Conservation (phyloP, 2,329 filamentous ascomycete species). For the Aspergillus sp. region DNA sequence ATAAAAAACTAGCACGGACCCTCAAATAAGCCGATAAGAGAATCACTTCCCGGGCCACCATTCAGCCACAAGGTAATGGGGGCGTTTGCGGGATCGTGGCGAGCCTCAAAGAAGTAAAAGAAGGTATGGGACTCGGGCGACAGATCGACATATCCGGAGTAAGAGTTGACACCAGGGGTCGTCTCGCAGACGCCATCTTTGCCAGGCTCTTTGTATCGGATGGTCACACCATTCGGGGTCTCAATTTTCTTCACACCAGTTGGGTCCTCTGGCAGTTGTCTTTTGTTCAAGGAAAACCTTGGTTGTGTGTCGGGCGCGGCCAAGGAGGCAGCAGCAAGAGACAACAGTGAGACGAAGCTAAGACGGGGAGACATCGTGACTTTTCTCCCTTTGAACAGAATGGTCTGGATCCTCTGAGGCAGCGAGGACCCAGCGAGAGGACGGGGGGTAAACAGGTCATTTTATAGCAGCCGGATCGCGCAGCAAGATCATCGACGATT, state of each 20-base stretch:
- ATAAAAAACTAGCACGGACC: constrained; percentile 21
- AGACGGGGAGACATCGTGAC: constrained; percentile 21
- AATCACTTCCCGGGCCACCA: constrained; percentile 44
- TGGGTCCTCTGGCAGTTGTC: constrained; percentile 39
- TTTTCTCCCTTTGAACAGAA: not conserved
- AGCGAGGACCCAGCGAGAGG: not conserved
- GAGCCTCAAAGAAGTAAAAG: constrained; percentile 59
- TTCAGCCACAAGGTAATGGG: constrained; percentile 46
- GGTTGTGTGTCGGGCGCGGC: constrained; percentile 3
- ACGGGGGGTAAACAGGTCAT: not conserved
- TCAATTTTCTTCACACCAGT: constrained; percentile 39
- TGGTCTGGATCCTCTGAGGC: not conserved
- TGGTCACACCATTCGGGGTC: constrained; percentile 48
- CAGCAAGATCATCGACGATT: not conserved
- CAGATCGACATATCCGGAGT: constrained; percentile 57
- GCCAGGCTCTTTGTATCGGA: constrained; percentile 60
- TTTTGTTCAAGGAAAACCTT: constrained; percentile 17
- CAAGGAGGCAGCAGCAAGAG: constrained; percentile 20
- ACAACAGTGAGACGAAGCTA: constrained; percentile 21
- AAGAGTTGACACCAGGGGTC: constrained; percentile 57
- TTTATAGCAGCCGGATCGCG: constrained; percentile 1
- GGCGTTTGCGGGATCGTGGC: constrained; percentile 49
- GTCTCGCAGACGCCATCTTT: constrained; percentile 54
- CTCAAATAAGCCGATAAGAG: constrained; percentile 44
- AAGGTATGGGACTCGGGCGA: constrained; percentile 51